Evolutionary conservation across 2,329 filamentous ascomycete genomes (phyloP).

Genomic region (Macrophomina phaseolina): DNA sequence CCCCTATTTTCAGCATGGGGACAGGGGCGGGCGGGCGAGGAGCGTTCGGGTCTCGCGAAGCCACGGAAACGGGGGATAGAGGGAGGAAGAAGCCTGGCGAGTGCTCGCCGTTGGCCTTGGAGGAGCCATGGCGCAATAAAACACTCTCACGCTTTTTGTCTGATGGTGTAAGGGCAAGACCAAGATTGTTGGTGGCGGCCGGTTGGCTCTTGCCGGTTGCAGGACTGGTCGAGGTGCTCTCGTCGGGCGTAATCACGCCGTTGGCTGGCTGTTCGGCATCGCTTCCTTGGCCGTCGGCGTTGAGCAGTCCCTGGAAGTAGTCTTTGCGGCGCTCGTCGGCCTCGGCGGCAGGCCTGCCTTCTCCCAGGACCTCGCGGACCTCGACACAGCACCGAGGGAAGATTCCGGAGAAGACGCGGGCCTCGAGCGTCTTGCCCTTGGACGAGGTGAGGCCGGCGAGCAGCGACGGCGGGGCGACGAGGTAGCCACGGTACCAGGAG

Average conservation of each 20-base stretch:
- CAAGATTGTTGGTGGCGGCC: slow-evolving; percentile 31
- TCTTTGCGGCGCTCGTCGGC: slow-evolving; percentile 40
- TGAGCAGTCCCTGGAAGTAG: slow-evolving; percentile 38
- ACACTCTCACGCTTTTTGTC: slow-evolving; percentile 40
- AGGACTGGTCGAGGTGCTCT: slow-evolving; percentile 42
- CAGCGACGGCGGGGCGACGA: slow-evolving; percentile 91
- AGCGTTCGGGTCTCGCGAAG: slow-evolving; percentile 66
- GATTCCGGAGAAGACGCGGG: slow-evolving; percentile 97
- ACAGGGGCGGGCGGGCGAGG: slow-evolving; percentile 89
- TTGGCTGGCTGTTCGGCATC: slow-evolving; percentile 40
- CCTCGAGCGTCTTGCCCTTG: slow-evolving; percentile 91
- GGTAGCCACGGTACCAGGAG: slow-evolving; percentile 93
- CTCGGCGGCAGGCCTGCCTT: slow-evolving; percentile 57
- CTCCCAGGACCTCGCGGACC: slow-evolving; percentile 87
- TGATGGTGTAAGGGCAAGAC: slow-evolving; percentile 37
- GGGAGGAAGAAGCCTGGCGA: slow-evolving; percentile 46
- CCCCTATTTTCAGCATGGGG: slow-evolving; percentile 95
- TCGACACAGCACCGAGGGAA: slow-evolving; percentile 95
- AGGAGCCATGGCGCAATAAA: slow-evolving; percentile 37
- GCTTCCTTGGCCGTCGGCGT: slow-evolving; percentile 28
- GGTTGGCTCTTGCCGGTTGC: slow-evolving; percentile 33
- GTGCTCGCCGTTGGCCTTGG: slow-evolving; percentile 47
- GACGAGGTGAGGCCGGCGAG: slow-evolving; percentile 88
- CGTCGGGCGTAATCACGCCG: slow-evolving; percentile 46
- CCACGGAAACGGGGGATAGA: slow-evolving; percentile 45